Evolutionary conservation across 2,329 filamentous ascomycete genomes (phyloP), one percentile per base, ranked within the genome.

Genomic region (Paecilomyces sp.): DNA sequence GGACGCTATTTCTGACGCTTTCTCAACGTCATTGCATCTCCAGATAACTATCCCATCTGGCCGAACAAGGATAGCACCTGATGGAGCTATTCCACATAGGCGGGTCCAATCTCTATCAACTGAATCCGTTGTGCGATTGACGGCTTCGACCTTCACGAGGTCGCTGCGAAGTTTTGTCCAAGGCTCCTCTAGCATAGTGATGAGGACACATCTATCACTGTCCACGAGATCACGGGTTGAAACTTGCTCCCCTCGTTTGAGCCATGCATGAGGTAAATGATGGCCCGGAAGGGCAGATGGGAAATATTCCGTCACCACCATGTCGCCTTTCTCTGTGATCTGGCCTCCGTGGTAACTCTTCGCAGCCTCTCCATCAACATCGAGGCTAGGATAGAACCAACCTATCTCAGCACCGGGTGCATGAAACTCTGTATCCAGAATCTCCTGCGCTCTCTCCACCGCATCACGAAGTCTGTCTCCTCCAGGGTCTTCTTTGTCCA

Each of bases 41-140:
- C 64, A 74, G 6, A 65, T 65, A 31, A 72, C 67, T 54, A 73
- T 71, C 12, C 68, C 67, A 61, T 74, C 71, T 8, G 71, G 70
- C 30, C 71, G 61, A 11, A 71, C 69, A 9, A 74, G 65, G 1
- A 72, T 63, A 28, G 67, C 71, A 2, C 68, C 70, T 22, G 60
- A 51, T 1, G 47, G 24, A 18, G 54, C 54, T 0, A 68, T 60
- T 8, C 64, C 66, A 7, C 61, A 61, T 8, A 65, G 30, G 8
- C 54, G 57, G 31, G 31, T 28, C 66, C 67, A 71, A 31, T 55
- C 55, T 1, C 59, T 61, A 41, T 62, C 63, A n/a, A 63, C 54
- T 2, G 13, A 30, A 12, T 24, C 18, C 18, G 2, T n/a, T 25
- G 18, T 33, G 5, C n/a, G 24, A 12, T 55, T 24, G 30, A 55